A percentile compares a stretch with the other conserved stretches of the same genome.
These are phyloP conservation scores for Zymoseptoria tritici DNA, from an alignment of 2,329 filamentous ascomycete species.

Conservation along the genomic window DNA sequence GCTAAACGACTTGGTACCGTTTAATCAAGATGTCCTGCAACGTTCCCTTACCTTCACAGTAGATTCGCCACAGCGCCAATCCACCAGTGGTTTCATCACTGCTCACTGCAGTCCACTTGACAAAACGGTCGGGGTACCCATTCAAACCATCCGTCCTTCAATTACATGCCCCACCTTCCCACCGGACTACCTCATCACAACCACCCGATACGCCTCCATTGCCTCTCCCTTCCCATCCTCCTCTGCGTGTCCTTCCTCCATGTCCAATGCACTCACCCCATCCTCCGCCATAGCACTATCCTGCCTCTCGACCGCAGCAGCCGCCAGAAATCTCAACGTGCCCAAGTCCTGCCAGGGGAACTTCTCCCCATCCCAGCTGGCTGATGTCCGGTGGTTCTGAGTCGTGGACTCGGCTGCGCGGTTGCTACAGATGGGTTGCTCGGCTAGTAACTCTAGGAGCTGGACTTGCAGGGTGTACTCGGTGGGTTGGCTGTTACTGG, in stretches of 20 bases:
- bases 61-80: too few species aligned
- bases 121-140: too few species aligned
- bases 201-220: neutral
- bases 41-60: too few species aligned
- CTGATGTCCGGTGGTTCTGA: neutral
- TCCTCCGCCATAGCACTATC: neutral
- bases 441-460: slow-evolving; percentile 39
- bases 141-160: too few species aligned
- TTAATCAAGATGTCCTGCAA: too few species aligned
- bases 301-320: neutral
- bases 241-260: too few species aligned
- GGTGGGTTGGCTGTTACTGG: slow-evolving; percentile 31
- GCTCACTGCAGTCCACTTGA: too few species aligned
- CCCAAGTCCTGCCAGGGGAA: slow-evolving; percentile 44
- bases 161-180: too few species aligned
- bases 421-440: slow-evolving; percentile 37
- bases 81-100: too few species aligned
- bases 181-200: neutral
- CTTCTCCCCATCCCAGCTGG: slow-evolving; percentile 38
- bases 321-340: slow-evolving; percentile 19
- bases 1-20: too few species aligned
- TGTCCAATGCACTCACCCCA: neutral
- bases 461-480: slow-evolving; percentile 42
- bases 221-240: neutral
- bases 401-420: too few species aligned